Conservation (phyloP, 1,139 yeast genomes). For the Geotrichum restrictum region DNA sequence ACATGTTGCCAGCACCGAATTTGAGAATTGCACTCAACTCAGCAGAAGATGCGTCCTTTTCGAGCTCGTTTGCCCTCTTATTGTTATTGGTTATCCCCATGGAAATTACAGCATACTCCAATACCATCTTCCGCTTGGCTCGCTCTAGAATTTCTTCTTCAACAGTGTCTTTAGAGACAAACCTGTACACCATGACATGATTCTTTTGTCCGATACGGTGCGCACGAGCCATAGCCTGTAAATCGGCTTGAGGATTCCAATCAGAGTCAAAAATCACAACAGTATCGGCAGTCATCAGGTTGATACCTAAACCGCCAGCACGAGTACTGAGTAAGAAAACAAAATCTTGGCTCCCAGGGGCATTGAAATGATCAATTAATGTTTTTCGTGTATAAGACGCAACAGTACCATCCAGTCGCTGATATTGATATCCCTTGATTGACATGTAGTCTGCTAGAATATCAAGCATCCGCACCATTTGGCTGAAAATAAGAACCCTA, state of each 20-base stretch:
- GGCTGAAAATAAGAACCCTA: slow-evolving; percentile 88
- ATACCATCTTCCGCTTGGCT: slow-evolving; percentile 95
- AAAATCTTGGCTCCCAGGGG: slow-evolving; percentile 89
- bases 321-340: slow-evolving; percentile 88
- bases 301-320: slow-evolving; percentile 98
- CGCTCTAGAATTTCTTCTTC: slow-evolving; percentile 96
- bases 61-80: slow-evolving; percentile 45
- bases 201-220: slow-evolving; percentile 98
- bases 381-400: slow-evolving; percentile 91
- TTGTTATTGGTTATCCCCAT: slow-evolving; percentile 84
- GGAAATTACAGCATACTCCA: slow-evolving; percentile 95
- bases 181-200: slow-evolving; percentile 94
- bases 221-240: slow-evolving; percentile 99
- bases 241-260: slow-evolving; percentile 98
- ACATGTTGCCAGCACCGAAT: slow-evolving; percentile 98
- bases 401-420: slow-evolving; percentile 93
- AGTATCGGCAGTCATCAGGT: slow-evolving; percentile 97
- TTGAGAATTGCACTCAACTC: slow-evolving; percentile 90
- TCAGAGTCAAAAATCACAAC: slow-evolving; percentile 96
- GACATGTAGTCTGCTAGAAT: slow-evolving; percentile 89
- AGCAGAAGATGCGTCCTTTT: slow-evolving; percentile 68
- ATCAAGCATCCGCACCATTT: slow-evolving; percentile 95
- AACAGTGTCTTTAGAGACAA: slow-evolving; percentile 94
- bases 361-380: slow-evolving; percentile 94
- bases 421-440: slow-evolving; percentile 86